These are phyloP conservation scores for Venturia oleaginea DNA, from an alignment of 2,329 filamentous ascomycete species.

Conservation along the genomic window DNA sequence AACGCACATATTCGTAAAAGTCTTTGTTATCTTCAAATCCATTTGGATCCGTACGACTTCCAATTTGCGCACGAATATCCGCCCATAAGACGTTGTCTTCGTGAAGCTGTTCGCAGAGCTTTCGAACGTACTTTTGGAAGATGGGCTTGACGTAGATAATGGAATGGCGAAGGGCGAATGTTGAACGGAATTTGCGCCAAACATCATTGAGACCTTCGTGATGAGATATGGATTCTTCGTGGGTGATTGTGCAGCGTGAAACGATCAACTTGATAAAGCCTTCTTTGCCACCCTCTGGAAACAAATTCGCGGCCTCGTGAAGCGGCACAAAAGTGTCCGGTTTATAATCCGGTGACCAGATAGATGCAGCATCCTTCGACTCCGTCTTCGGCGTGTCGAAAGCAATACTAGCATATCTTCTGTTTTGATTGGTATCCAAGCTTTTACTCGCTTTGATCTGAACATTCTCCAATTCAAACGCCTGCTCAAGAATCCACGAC, in stretches of 20 bases:
- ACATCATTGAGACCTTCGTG: constrained; percentile 76
- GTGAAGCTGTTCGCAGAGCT: constrained; percentile 61
- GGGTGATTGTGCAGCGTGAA: constrained; percentile 60
- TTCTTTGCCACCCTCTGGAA: constrained; percentile 59
- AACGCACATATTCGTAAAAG: constrained; percentile 60
- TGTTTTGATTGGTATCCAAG: constrained; percentile 37
- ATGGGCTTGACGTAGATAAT: constrained; percentile 88
- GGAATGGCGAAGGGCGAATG: constrained; percentile 63
- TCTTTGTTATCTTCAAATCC: constrained; percentile 58
- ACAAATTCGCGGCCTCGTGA: constrained; percentile 57
- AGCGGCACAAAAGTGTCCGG: constrained; percentile 50
- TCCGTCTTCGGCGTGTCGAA: constrained; percentile 43
- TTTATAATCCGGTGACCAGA: constrained; percentile 61
- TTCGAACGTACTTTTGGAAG: constrained; percentile 64
- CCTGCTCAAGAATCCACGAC: constrained; percentile 65
- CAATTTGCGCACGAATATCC: constrained; percentile 71
- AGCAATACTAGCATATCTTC: constrained; percentile 34
- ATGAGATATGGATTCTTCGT: constrained; percentile 65
- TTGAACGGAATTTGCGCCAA: constrained; percentile 71
- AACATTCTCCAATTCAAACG: constrained; percentile 64
- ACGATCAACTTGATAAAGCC: constrained; percentile 75
- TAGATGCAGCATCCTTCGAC: constrained; percentile 30
- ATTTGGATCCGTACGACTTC: constrained; percentile 57
- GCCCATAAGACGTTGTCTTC: constrained; percentile 78
- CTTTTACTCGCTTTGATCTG: constrained; percentile 54